Percentiles rank a stretch among this genome's conserved stretches.
Evolutionary conservation across 352 stramenopile species (phyloP).

Genomic region (Globisporangium polare): DNA sequence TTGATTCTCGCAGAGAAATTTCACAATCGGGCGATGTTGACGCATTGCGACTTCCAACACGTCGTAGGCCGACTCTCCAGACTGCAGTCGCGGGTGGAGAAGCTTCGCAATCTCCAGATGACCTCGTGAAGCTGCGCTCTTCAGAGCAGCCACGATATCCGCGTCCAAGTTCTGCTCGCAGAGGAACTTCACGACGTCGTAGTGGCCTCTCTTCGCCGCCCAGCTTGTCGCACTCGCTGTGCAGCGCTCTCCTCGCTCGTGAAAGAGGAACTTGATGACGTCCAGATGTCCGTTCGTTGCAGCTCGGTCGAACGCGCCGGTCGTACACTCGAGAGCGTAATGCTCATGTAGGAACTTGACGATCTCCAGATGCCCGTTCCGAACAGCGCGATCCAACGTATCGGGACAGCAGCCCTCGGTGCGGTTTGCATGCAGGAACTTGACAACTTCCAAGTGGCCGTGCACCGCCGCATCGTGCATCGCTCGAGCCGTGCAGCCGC

Average conservation of each 20-base stretch:
- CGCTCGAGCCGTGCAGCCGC: background rate
- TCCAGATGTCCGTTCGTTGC: background rate
- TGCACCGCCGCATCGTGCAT: background rate
- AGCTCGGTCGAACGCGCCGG: background rate
- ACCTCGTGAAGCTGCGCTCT: background rate
- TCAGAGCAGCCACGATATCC: background rate
- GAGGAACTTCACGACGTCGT: background rate
- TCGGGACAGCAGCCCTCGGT: background rate
- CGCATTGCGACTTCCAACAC: background rate
- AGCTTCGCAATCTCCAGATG: background rate
- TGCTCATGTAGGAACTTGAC: background rate
- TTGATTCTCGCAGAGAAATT: constrained; percentile 1
- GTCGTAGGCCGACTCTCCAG: background rate
- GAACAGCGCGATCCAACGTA: background rate
- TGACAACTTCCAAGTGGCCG: background rate
- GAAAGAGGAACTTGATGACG: background rate
- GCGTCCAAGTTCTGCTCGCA: background rate
- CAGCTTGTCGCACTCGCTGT: background rate
- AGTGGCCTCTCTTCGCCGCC: background rate
- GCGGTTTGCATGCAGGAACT: constrained; percentile 1
- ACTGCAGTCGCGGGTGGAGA: background rate
- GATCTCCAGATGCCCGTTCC: background rate
- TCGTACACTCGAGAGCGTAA: background rate
- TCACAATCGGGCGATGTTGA: background rate
- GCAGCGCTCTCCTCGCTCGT: background rate